Conservation (phyloP, 129 eudicot genomes). For the Flaveria linearis region DNA sequence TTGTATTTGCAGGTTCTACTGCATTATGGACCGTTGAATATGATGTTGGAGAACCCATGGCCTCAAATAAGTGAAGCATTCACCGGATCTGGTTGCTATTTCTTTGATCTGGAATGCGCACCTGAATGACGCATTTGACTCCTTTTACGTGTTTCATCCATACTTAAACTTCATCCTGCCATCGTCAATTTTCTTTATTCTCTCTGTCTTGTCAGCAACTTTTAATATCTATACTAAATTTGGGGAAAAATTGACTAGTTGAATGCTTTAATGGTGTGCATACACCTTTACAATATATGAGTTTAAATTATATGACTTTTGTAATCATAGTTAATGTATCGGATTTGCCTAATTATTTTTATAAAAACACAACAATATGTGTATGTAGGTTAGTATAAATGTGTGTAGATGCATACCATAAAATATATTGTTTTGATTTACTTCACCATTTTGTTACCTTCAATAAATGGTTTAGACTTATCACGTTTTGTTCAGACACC, state of each 20-base stretch:
- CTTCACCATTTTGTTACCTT: too few species aligned
- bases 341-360: too few species aligned
- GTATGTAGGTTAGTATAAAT: too few species aligned
- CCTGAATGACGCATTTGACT: constrained; percentile 15
- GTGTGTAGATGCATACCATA: too few species aligned
- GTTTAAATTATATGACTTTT: not conserved
- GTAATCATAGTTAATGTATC: too few species aligned
- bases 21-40: constrained; percentile 19
- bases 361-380: too few species aligned
- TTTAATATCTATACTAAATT: not conserved
- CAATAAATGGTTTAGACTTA: too few species aligned
- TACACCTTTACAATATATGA: not conserved
- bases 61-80: constrained; percentile 18
- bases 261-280: not conserved
- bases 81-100: not conserved
- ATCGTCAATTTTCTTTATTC: not conserved
- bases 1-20: constrained; percentile 21
- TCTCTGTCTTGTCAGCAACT: not conserved
- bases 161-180: constrained; percentile 4
- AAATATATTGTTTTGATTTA: too few species aligned
- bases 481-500: too few species aligned
- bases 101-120: constrained; percentile 15
- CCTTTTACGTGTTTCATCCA: constrained; percentile 13
- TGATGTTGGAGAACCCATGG: constrained; percentile 13
- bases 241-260: not conserved